Evolutionary conservation across 2,329 filamentous ascomycete genomes (phyloP).

Genomic region (Fusarium euwallaceae): DNA sequence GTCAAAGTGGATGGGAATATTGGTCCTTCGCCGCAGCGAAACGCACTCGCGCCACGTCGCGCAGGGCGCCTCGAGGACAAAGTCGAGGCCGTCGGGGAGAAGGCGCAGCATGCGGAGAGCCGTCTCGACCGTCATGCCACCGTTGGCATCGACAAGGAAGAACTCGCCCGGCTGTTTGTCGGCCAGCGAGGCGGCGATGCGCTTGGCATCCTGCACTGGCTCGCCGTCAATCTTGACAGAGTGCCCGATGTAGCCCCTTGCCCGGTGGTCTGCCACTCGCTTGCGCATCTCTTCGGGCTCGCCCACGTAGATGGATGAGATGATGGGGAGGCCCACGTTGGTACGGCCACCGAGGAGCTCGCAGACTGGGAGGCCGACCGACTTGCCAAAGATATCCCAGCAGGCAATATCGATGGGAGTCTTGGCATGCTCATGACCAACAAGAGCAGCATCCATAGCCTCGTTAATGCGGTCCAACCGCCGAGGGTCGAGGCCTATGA

Average conservation of each 20-base stretch:
- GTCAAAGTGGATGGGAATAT: constrained; percentile 33
- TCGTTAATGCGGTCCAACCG: constrained; percentile 38
- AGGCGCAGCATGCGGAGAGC: constrained; percentile 33
- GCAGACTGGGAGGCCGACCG: constrained; percentile 35
- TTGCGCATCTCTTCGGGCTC: constrained; percentile 33
- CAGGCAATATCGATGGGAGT: constrained; percentile 36
- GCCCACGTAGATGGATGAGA: constrained; percentile 36
- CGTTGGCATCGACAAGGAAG: constrained; percentile 37
- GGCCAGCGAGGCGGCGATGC: constrained; percentile 31
- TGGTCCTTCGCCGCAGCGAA: constrained; percentile 25
- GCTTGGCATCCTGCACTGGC: constrained; percentile 18
- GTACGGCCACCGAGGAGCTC: constrained; percentile 37
- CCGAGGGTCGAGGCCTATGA: constrained; percentile 31
- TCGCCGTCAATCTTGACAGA: constrained; percentile 37
- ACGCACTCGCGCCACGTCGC: constrained; percentile 30
- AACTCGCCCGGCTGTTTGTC: constrained; percentile 33
- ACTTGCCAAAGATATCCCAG: constrained; percentile 39
- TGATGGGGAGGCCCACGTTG: constrained; percentile 25
- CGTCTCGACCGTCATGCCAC: constrained; percentile 33
- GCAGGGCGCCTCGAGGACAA: constrained; percentile 39
- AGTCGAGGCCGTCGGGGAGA: constrained; percentile 31
- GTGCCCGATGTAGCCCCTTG: constrained; percentile 28
- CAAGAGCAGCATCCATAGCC: constrained; percentile 32
- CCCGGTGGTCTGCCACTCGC: constrained; percentile 21
- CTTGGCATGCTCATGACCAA: constrained; percentile 33